Base-by-base conservation (phyloP, 805 yeast genomes). In the Wickerhamiella kazuoi region DNA sequence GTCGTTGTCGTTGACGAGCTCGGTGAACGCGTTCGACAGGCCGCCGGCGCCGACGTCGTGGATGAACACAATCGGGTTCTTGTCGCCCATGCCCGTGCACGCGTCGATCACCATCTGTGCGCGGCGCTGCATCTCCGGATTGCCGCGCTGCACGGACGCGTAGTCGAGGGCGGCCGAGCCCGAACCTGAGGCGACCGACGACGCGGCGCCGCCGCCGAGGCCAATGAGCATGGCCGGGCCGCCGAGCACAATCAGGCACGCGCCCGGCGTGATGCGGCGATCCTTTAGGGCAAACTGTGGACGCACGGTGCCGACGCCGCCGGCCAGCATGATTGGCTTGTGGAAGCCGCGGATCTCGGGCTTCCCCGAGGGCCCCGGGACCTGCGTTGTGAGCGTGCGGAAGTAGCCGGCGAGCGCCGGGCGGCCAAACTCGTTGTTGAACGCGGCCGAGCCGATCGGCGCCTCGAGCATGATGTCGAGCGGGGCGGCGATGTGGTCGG, bases 11-110 rank as follows among this genome's bases (percentile, higher is more conserved):
- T 90, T 96, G 20, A 90, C 98, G 48, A 90, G 69, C 63, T 90
- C 99, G 8, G 99, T 96, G 50, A 90, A 67, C 7, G 98, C 99
- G 53, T 90, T 90, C 17, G 96, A 84, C 48, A 90, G 67, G 37
- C 99, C 99, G 60, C 99, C 99, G 36, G 99, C 99, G 61, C 99
- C 99, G 35, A 90, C 98, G 62, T 90, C 99, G 59, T 90, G 99
- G 51, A 90, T 80, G 30, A 93, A 84, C 61, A 86, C 90, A 47
- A 90, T 81, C 38, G 97, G 97, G 52, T 71, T 74, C 24, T 49
- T 47, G 43, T 65, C 69, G 37, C 93, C 94, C 39, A 81, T 65
- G 2, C 94, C 76, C 33, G 76, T 76, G 70, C 99, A 90, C 15
- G 93, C 75, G 59, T 87, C 94, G 47, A 90, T 87, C 34, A 90